Base-by-base conservation (phyloP, 768 basidiomycete genomes). In the Cystobasidium tubakii region DNA sequence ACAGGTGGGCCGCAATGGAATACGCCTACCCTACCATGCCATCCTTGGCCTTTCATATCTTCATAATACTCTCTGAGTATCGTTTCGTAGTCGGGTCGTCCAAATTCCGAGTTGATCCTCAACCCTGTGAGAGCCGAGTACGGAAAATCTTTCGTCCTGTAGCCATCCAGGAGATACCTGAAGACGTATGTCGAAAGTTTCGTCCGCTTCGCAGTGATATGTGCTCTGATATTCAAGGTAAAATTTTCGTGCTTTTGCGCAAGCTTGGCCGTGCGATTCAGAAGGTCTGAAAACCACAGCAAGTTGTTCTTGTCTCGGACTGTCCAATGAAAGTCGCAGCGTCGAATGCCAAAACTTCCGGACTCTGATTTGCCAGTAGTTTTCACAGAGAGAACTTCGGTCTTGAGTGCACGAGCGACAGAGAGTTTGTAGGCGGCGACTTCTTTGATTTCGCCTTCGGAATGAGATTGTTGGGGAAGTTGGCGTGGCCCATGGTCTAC, bases 221-320 rank as follows among this genome's bases (percentile, higher is more conserved):
- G 69, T 17, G 69, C 54, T 21, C 54, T 54, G 13, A 71, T 60
- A 44, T 71, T 71, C 2, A 71, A 34, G 17, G 69, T 71, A 29
- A 71, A 36, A 31, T 71, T 29, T 44, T 60, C 9, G 21, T 33
- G 23, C 10, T n/a, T 9, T 23, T 60, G 54, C 3, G 69, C 69
- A 1, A 71, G 33, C 3, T 34, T 36, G 19, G 54, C n/a, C 3
- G 69, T 54, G 4, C 69, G 69, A 53, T 71, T 71, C 53, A 71
- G 29, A 46, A 71, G 69, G 3, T 71, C 69, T 55, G 69, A 71
- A 29, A 71, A 71, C 69, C 69, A 71, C 6, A 71, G 55, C 13
- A 71, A 39, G 19, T 71, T 25, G 21, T 55, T 60, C 69, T 60
- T 71, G 7, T 71, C 69, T 21, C 54, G 10, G 7, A 71, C 69